Evolutionary conservation across 768 basidiomycete genomes (phyloP), one percentile per base, ranked within the genome.

Genomic region (Mycena belliarum): DNA sequence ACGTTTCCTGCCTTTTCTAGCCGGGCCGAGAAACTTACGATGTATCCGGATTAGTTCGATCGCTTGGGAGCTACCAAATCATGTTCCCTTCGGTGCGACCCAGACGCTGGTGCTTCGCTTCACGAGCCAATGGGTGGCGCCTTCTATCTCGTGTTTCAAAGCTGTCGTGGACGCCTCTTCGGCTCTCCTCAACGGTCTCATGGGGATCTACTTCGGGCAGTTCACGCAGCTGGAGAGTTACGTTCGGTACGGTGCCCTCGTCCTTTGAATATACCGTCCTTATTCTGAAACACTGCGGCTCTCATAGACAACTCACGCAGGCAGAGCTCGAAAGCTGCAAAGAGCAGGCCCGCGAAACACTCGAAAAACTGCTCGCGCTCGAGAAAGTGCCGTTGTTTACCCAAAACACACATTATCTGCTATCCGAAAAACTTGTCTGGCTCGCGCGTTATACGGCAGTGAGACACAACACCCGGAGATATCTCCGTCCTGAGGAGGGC

Each of bases 1-100:
- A 50, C 18, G 74, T 65, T 21, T 20, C 8, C 3, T 3, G 38
- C 18, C 10, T 23, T 20, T 43, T 15, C 7, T 14, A n/a, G n/a
- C n/a, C n/a, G n/a, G n/a, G 33, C 26, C 20, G 12, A 26, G n/a
- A 40, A 44, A 25, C 40, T 21, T 12, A 8, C 23, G 14, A 20
- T 21, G 21, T 6, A 41, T 41, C 40, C n/a, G n/a, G 20, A 32
- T 32, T 32, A 80, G 79, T 12, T 71, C 72, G 9, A 70, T 71
- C 28, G 72, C 68, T 3, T 79, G 78, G 79, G 76, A 80, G 47
- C 71, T 80, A 25, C 76, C 76, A 0, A 65, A 68, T 6, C 70
- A 78, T 35, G 61, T 78, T 24, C 78, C 79, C 0, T 79, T 71
- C 50, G 71, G 70, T 25, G 77, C 78, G 12, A 79, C 75, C 45